Conservation (phyloP, 129 eudicot species). For the Chrysanthemum lavandulifolium region DNA sequence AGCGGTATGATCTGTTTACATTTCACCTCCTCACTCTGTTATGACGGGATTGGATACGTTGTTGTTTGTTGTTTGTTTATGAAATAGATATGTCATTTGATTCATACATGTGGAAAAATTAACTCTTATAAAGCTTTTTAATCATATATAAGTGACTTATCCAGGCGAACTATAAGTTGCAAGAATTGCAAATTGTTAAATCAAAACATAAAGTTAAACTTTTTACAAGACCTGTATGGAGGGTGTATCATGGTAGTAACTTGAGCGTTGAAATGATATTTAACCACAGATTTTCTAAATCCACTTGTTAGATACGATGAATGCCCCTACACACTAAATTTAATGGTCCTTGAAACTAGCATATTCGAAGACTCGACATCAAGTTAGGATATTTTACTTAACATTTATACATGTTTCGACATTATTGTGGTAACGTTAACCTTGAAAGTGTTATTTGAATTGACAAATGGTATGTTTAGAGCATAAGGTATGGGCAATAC, state of each 20-base stretch:
- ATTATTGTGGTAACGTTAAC: conserved; percentile 23
- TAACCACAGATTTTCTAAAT: conserved; percentile 10
- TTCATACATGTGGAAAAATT: not conserved
- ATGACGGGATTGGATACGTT: no score
- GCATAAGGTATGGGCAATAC: no score
- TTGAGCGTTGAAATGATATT: conserved; percentile 1
- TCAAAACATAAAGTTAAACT: no score
- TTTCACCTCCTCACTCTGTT: no score
- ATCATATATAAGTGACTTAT: not conserved
- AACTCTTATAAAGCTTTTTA: not conserved
- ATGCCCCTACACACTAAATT: conserved; percentile 15
- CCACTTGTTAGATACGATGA: not conserved
- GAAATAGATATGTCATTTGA: not conserved
- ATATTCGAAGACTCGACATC: conserved; percentile 22
- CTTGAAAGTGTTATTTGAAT: conserved; percentile 17
- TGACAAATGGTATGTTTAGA: conserved; percentile 24
- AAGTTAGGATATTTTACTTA: conserved; percentile 20
- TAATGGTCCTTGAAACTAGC: not conserved
- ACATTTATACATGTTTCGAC: conserved; percentile 10
- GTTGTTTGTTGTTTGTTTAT: no score
- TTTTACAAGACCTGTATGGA: not conserved
- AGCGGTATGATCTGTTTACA: no score
- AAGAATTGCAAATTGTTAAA: not conserved
- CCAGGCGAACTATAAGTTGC: not conserved
- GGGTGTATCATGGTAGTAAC: not conserved